phyloP scores from a whole-genome alignment of 2,329 filamentous ascomycete genomes.

The Botryotinia calthae region DNA sequence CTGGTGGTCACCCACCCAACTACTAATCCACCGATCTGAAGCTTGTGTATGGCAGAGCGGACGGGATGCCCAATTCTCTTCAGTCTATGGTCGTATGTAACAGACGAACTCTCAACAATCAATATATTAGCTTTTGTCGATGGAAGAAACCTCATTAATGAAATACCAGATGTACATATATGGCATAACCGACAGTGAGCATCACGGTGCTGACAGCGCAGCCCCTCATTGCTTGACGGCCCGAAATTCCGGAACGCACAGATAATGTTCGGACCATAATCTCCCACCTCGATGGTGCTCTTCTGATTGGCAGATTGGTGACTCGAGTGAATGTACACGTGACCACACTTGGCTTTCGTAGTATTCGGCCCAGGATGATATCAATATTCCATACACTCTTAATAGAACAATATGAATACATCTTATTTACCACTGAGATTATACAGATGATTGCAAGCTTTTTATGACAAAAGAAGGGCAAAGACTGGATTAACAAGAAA shows the following conservation, averaged over 20 bases:
- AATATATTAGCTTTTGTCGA: fast-evolving
- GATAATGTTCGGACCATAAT: not conserved
- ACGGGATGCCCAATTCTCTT: slow-evolving; percentile 19
- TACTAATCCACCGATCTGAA: slow-evolving; percentile 18
- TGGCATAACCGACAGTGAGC: not conserved
- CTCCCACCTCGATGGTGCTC: not conserved
- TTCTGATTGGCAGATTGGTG: not conserved
- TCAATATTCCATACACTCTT: not conserved
- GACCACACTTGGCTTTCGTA: not conserved
- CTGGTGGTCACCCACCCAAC: slow-evolving; percentile 16
- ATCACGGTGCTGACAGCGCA: not conserved
- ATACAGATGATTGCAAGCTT: not conserved
- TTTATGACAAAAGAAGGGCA: not conserved
- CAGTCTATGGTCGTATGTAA: slow-evolving; percentile 15
- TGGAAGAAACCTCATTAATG: not conserved
- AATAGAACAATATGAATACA: not conserved
- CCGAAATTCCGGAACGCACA: not conserved
- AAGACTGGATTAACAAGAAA: not conserved
- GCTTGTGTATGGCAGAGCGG: slow-evolving; percentile 19
- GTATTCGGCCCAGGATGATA: not conserved
- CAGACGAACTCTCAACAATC: fast-evolving
- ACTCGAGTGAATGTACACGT: not conserved
- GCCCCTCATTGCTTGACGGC: not conserved
- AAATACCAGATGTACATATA: not conserved
- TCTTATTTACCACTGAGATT: not conserved